A percentile compares a stretch with the other conserved stretches of the same genome.
Evolutionary conservation across 1,284 basidiomycete species (phyloP).

Genomic region (Melampsora occidentalis): DNA sequence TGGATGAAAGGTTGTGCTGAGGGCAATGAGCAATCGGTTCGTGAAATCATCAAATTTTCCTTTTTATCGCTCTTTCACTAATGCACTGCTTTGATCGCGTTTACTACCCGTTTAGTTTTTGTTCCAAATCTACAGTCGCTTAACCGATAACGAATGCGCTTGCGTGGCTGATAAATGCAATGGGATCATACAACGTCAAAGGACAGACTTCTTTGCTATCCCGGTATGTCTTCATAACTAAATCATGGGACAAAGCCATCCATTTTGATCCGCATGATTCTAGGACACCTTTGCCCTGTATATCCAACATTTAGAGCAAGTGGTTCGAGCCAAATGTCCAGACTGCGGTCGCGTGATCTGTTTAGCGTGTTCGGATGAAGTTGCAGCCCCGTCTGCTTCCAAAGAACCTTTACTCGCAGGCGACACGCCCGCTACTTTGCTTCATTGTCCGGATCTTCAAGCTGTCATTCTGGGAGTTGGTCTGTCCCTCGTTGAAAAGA

Average conservation of each 20-base stretch:
- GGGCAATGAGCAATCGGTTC: constrained; percentile 56
- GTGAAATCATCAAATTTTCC: not conserved
- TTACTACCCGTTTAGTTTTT: not conserved
- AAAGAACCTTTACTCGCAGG: not conserved
- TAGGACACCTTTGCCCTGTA: constrained; percentile 1
- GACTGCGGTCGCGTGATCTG: not conserved
- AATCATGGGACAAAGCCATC: not conserved
- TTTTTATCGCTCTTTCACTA: not conserved
- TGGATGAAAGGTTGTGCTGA: constrained; percentile 96
- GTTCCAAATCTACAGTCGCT: constrained; percentile 8
- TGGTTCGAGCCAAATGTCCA: not conserved
- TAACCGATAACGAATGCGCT: not conserved
- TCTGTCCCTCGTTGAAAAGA: constrained; percentile 42
- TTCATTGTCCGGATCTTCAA: constrained; percentile 40
- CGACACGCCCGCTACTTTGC: not conserved
- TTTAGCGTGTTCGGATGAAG: not conserved
- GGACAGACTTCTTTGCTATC: constrained; percentile 5
- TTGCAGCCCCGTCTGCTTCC: not conserved
- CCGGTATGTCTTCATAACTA: not conserved
- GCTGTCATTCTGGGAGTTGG: constrained; percentile 41
- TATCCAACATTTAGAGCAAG: not conserved
- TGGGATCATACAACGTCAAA: not conserved
- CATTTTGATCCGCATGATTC: not conserved
- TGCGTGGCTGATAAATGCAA: not conserved
- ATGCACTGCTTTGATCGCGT: not conserved